Base-by-base conservation (phyloP, 192 early-diverging fungal genomes). In the Coemansia interrupta region DNA sequence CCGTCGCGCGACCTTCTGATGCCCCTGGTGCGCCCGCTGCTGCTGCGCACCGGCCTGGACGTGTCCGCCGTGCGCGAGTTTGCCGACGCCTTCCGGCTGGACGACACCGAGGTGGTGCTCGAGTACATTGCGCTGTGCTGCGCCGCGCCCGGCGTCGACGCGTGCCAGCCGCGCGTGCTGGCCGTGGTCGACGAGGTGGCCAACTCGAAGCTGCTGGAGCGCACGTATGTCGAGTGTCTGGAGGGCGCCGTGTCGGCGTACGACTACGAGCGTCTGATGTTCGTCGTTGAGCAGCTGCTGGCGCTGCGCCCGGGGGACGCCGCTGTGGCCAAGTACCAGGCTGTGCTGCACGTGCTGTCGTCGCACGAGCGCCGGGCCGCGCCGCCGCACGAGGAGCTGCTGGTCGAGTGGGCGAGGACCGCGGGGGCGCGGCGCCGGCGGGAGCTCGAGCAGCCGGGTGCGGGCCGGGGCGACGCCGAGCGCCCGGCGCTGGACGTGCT, bases 191-290 rank as follows among this genome's bases (percentile, higher is more conserved):
- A 68, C 42, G 84, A 84, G 39, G 54, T 84, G 2, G 63, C 69
- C 46, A 90, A 88, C 68, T 78, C 84, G 39, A 76, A 82, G 44
- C 60, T 68, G 28, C 68, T 90, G 18, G 60, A 82, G 51, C 53
- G 65, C 17, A 60, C 75, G 10, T 72, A 85, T 12, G 17, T 68
- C 5, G 79, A 85, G 26, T 72, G 66, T 6, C 69, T 80, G 19
- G 68, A 83, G 44, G 64, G 46, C 11, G 54, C 56, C 22, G 55
- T 86, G 20, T 83, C 81, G 0, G 65, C 85, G 0, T 89, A 89
- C 63, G 83, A 87, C 58, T 90, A 90, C 54, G 84, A 88, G 57
- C 64, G 85, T 8, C 53, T 89, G 38, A 69, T 65, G 38, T 89
- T 89, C 64, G 70, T 89, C 9, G 64, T 78, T 15, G 63, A 75